phyloP scores from a whole-genome alignment of 192 early-diverging fungal genomes.

The Endogone sp. region DNA sequence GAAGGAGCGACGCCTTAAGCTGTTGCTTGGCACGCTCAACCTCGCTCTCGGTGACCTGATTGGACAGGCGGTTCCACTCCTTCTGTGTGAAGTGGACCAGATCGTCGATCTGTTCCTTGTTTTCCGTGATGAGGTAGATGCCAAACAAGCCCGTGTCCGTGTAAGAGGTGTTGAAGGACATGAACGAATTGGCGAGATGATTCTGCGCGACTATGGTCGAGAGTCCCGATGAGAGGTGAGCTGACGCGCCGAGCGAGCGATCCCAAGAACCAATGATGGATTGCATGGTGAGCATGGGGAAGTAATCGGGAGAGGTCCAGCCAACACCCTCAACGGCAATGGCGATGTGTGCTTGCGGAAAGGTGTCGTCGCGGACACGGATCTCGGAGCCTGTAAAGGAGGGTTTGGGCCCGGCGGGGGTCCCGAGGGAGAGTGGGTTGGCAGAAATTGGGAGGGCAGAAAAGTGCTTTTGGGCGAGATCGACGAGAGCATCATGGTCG shows the following conservation, averaged over 20 bases:
- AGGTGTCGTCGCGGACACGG: constrained; percentile 82
- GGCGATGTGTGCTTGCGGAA: constrained; percentile 94
- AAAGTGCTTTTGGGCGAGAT: constrained; percentile 93
- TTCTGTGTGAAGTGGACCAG: constrained; percentile 83
- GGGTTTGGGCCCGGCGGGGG: constrained; percentile 49
- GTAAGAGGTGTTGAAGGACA: constrained; percentile 99
- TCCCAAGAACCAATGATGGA: constrained; percentile 97
- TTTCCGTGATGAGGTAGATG: constrained; percentile 89
- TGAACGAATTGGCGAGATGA: constrained; percentile 95
- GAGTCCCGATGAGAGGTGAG: constrained; percentile 82
- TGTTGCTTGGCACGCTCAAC: constrained; percentile 98
- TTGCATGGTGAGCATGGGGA: constrained; percentile 91
- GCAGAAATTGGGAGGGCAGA: constrained; percentile 44
- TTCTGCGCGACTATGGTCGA: constrained; percentile 79
- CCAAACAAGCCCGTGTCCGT: constrained; percentile 97
- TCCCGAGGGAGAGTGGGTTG: constrained; percentile 14
- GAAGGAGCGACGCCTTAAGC: constrained; percentile 90
- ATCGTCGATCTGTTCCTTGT: constrained; percentile 78
- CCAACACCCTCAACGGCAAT: constrained; percentile 94
- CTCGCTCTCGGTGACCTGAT: constrained; percentile 81
- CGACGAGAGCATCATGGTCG: constrained; percentile 89
- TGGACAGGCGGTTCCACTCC: constrained; percentile 90
- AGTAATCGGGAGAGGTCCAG: constrained; percentile 96
- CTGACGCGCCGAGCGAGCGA: constrained; percentile 85
- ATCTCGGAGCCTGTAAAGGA: constrained; percentile 89